Evolutionary conservation across 1,139 yeast species (phyloP).

Genomic region (Maudiozyma humilis): DNA sequence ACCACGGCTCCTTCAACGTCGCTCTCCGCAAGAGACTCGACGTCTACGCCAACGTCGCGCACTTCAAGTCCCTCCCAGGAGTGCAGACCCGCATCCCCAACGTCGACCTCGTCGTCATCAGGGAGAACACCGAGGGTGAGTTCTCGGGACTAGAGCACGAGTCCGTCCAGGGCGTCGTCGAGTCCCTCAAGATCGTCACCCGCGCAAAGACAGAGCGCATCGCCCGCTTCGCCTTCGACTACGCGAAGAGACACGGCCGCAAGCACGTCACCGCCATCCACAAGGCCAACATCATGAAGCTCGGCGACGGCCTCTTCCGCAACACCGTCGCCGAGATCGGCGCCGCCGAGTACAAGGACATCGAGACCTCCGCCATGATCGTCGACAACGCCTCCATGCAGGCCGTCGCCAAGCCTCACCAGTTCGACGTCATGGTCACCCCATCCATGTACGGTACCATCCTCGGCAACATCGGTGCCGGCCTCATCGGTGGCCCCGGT

Average conservation of each 20-base stretch:
- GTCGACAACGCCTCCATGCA: conserved; percentile 99
- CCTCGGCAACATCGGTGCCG: conserved; percentile 96
- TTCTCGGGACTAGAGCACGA: conserved; percentile 97
- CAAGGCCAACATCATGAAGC: conserved; percentile 98
- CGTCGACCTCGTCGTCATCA: conserved; percentile 86
- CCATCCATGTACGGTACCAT: conserved; percentile 98
- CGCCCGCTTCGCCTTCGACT: conserved; percentile 95
- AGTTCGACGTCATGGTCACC: conserved; percentile 93
- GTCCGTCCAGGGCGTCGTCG: conserved; percentile 96
- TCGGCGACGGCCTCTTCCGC: conserved; percentile 97
- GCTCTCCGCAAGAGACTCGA: conserved; percentile 95
- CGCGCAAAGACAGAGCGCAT: conserved; percentile 93
- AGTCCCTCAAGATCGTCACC: conserved; percentile 90
- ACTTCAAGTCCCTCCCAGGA: conserved; percentile 92
- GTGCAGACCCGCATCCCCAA: conserved; percentile 81
- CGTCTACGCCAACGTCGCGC: conserved; percentile 86
- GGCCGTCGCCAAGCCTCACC: conserved; percentile 96
- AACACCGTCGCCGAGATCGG: conserved; percentile 88
- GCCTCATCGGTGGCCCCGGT: conserved; percentile 97
- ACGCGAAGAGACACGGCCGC: conserved; percentile 87
- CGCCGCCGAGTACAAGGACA: conserved; percentile 72
- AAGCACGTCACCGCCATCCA: conserved; percentile 92
- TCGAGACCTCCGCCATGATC: conserved; percentile 82
- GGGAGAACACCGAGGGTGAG: conserved; percentile 98
- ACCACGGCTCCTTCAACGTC: conserved; percentile 81